Base-by-base conservation (phyloP, 2,329 filamentous ascomycete genomes). In the Phoma sp. region DNA sequence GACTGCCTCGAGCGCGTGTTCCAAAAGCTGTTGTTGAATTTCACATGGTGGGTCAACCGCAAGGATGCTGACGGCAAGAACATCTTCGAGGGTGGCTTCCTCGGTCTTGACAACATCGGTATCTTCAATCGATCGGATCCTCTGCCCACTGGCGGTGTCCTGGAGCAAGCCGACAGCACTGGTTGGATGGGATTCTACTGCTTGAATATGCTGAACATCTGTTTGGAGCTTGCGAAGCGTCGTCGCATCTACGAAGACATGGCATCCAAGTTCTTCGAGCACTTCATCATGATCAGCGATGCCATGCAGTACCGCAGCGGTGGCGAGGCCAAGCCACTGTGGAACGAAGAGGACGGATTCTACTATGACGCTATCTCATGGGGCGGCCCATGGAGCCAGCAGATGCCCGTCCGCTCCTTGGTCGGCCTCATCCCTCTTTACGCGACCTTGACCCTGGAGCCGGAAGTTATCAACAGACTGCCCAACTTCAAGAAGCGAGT, bases 151-250 rank as follows among this genome's bases (percentile, higher is more conserved):
- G 94, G 94, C 29, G 94, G 95, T 77, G 88, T 92, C 2, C 85
- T 98, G 8, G 94, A 98, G 76, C 94, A 98, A 78, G 95, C 95
- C 17, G 94, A 98, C 81, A 96, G 92, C 74, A 98, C 94, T 9
- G 94, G 94, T 29, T 98, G 94, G 94, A 98, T 98, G 94, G 94
- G 91, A 9, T 98, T 98, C 76, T 98, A 96, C 80, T 96, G 90
- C 70, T 79, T 98, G 60, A 92, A 88, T 78, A 98, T 98, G 94
- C 83, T 98, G 70, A 98, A 98, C 78, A 98, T 98, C 70, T 88
- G 93, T 13, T 84, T 98, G 12, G 95, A 98, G 78, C 83, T 98
- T 64, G 93, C 94, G 55, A 98, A 98, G 79, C 92, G 97, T 74
- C 88, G 95, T 40, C 88, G 93, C 36, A 96, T 89, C 53, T 98